Evolutionary conservation across 768 basidiomycete species (phyloP), one percentile per base, ranked within the genome.

Genomic region (Lactarius akahatsu): DNA sequence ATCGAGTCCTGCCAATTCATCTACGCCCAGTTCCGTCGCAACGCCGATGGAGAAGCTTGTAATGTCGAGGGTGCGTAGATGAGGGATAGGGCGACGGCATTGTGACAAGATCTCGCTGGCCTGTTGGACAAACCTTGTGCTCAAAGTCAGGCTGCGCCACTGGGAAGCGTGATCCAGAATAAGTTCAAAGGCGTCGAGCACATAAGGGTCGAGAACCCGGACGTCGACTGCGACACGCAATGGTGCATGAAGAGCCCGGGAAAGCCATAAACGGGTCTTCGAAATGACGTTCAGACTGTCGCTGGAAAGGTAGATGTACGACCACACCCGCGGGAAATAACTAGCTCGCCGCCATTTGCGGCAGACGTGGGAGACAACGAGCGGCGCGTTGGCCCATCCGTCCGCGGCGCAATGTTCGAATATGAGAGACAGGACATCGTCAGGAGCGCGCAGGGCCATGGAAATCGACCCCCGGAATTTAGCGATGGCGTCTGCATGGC

Each of bases 281-380:
- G 76, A 73, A 62, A 74, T 74, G 41, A 81, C 78, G 64, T 83
- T 73, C 23, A 78, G 73, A 47, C 76, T 75, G 67, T 84, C 80
- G 62, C 78, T 76, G 65, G 85, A 78, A 59, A 87, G 76, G 65
- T 84, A 82, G 62, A 87, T 70, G 71, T 81, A 77, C 4, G 85
- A 84, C 87, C 86, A 88, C 28, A 86, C 79, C 26, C 78, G 75
- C n/a, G 86, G 84, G 43, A 77, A 76, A 47, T 73, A 74, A 18
- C 83, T 77, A 0, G 85, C 86, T 69, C 77, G 79, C 63, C 85
- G 79, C 87, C 87, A 89, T 59, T 80, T 76, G 3, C 81, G 78
- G 70, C 85, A 88, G 50, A 87, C 85, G 57, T 85, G 83, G 11
- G 86, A 87, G 50, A 79, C 80, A 38, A 81, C 77, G 16, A 88